phyloP scores from a whole-genome alignment of 2,329 filamentous ascomycete genomes.

The Aspergillus candidus region DNA sequence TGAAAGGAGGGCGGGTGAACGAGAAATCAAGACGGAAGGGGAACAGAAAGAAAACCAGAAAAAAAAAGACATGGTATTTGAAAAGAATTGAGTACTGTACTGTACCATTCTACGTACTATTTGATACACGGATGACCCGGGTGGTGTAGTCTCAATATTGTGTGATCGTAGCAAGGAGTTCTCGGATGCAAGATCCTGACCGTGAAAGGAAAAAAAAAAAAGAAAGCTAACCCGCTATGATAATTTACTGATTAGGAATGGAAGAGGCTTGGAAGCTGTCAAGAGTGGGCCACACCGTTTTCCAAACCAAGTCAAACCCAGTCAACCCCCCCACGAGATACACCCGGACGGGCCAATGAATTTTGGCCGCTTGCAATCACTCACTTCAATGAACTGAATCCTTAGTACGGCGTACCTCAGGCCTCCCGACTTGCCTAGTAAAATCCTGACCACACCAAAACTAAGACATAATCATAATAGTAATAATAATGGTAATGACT shows the following conservation, averaged over 20 bases:
- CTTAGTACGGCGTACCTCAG: too few species aligned
- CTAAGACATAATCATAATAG: too few species aligned
- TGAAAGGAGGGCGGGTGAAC: too few species aligned
- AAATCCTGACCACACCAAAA: too few species aligned
- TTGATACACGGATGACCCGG: neutral
- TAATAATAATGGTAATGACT: too few species aligned
- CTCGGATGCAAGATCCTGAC: conserved; percentile 20
- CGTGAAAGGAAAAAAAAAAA: conserved; percentile 8
- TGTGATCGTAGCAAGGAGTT: conserved; percentile 20
- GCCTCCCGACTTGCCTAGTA: too few species aligned
- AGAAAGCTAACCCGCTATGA: too few species aligned
- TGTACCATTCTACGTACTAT: neutral
- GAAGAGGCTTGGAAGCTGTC: conserved; percentile 21
- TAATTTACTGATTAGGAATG: conserved; percentile 2
- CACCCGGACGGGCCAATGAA: conserved; percentile 9
- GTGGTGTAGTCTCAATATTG: conserved; percentile 1
- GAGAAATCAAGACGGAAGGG: neutral
- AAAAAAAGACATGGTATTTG: neutral
- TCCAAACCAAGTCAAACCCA: neutral
- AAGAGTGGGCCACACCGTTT: conserved; percentile 19
- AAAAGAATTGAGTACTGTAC: neutral
- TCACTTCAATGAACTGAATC: neutral
- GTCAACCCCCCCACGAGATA: conserved; percentile 12
- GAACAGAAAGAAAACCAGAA: neutral
- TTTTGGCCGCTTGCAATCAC: conserved; percentile 1